A percentile compares a stretch with the other conserved stretches of the same genome.
Evolutionary conservation across 1,139 yeast genomes (phyloP).

Genomic region (Zygosaccharomyces sapae): DNA sequence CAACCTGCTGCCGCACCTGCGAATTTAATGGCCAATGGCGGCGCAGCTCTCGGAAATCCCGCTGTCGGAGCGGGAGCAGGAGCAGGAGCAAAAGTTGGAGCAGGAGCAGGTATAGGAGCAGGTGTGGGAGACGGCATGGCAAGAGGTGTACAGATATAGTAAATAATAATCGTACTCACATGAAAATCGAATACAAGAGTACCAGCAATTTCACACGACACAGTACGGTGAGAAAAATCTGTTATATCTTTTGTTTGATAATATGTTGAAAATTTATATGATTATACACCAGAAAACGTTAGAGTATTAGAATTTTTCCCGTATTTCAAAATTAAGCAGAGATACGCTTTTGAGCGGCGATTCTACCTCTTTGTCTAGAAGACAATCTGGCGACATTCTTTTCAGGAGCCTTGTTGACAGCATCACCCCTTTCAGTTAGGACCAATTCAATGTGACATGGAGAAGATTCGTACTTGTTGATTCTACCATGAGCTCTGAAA

Average conservation of each 20-base stretch:
- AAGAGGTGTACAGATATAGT: constrained; percentile 2
- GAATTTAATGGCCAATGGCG: constrained; percentile 4
- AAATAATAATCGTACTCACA: not conserved
- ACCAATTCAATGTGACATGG: constrained; percentile 99
- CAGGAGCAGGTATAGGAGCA: not conserved
- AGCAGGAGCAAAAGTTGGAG: constrained; percentile 2
- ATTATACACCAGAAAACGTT: constrained; percentile 20
- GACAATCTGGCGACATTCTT: constrained; percentile 66
- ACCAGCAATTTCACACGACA: not conserved
- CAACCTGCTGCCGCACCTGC: not conserved
- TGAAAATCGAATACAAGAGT: not conserved
- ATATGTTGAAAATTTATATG: constrained; percentile 16
- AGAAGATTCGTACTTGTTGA: constrained; percentile 96
- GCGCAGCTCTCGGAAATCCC: constrained; percentile 1
- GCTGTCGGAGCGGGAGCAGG: constrained; percentile 2
- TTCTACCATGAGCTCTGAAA: constrained; percentile 99
- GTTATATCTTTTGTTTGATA: constrained; percentile 8
- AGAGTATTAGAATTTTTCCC: constrained; percentile 11
- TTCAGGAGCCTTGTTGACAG: constrained; percentile 90
- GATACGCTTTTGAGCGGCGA: constrained; percentile 76
- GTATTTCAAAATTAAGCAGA: constrained; percentile 41
- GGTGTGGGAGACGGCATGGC: constrained; percentile 2
- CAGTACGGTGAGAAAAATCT: constrained; percentile 11
- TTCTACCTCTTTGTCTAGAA: constrained; percentile 92
- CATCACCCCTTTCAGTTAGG: constrained; percentile 92